Conservation (phyloP, 169 alveolate genomes). For the Perkinsus marinus region DNA sequence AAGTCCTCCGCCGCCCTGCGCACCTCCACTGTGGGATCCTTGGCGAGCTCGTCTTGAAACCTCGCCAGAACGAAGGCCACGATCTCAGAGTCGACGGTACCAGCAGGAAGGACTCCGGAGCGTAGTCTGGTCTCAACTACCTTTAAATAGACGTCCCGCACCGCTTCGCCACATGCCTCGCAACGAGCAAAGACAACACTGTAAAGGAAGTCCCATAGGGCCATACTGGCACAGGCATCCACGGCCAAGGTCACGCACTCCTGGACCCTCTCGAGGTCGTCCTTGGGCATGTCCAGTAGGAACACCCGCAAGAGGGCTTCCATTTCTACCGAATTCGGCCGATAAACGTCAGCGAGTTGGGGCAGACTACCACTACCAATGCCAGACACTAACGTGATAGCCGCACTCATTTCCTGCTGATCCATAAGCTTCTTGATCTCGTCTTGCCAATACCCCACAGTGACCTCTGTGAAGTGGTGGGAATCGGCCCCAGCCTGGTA, state of each 20-base stretch:
- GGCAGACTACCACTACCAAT: neutral
- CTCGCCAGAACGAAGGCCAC: neutral
- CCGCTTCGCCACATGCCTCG: neutral
- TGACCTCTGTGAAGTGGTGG: neutral
- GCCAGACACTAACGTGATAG: neutral
- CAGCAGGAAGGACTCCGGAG: neutral
- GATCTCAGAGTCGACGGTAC: neutral
- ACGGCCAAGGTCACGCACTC: neutral
- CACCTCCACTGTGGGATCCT: neutral
- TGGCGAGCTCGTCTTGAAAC: neutral
- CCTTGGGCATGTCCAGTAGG: neutral
- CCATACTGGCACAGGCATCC: neutral
- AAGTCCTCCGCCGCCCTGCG: neutral
- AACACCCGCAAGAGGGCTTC: neutral
- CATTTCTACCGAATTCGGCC: neutral
- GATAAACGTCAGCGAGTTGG: neutral
- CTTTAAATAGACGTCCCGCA: neutral
- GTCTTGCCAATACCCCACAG: neutral
- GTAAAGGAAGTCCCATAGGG: neutral
- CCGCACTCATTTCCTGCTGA: neutral
- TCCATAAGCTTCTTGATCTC: neutral
- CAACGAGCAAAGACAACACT: neutral
- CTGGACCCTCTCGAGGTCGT: neutral
- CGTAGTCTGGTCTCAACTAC: neutral
- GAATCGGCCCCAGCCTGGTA: neutral